Evolutionary conservation across 2,329 filamentous ascomycete species (phyloP).

Genomic region (Zymoseptoria passerinii): DNA sequence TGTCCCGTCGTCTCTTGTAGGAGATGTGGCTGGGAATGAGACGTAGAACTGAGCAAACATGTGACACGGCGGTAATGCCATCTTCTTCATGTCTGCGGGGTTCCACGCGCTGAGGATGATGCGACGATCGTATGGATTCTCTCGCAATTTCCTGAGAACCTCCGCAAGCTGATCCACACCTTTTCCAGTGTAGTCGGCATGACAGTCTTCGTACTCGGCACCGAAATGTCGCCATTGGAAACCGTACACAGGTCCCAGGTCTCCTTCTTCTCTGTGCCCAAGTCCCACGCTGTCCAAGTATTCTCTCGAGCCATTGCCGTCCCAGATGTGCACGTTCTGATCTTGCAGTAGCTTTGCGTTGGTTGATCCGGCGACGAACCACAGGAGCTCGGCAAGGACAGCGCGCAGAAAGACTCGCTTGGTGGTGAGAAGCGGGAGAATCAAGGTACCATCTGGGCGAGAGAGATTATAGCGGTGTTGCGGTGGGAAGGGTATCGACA

Average conservation of each 20-base stretch:
- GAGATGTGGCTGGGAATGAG: slow-evolving; percentile 50
- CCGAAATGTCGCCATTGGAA: slow-evolving; percentile 99
- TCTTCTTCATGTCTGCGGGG: slow-evolving; percentile 70
- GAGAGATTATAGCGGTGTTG: slow-evolving; percentile 82
- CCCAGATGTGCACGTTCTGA: slow-evolving; percentile 92
- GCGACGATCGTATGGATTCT: slow-evolving; percentile 77
- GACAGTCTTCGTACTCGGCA: slow-evolving; percentile 72
- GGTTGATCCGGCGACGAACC: slow-evolving; percentile 84
- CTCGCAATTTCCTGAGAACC: slow-evolving; percentile 76
- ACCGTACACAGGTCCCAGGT: slow-evolving; percentile 91
- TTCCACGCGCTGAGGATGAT: slow-evolving; percentile 96
- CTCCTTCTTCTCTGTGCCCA: slow-evolving; percentile 71
- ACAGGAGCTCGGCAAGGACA: slow-evolving; percentile 85
- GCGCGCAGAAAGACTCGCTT: slow-evolving; percentile 92
- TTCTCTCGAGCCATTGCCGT: slow-evolving; percentile 85
- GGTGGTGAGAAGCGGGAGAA: slow-evolving; percentile 90
- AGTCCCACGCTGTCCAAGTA: slow-evolving; percentile 84
- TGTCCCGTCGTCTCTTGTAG: slow-evolving; percentile 23
- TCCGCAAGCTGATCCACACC: slow-evolving; percentile 91
- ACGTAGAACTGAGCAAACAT: slow-evolving; percentile 98
- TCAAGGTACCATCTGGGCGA: slow-evolving; percentile 46
- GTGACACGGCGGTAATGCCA: slow-evolving; percentile 91
- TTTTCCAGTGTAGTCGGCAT: slow-evolving; percentile 74
- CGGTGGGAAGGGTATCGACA: slow-evolving; percentile 77
- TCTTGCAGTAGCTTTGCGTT: slow-evolving; percentile 68